Evolutionary conservation across 2,329 filamentous ascomycete genomes (phyloP).

Genomic region (Aciculosporium take): DNA sequence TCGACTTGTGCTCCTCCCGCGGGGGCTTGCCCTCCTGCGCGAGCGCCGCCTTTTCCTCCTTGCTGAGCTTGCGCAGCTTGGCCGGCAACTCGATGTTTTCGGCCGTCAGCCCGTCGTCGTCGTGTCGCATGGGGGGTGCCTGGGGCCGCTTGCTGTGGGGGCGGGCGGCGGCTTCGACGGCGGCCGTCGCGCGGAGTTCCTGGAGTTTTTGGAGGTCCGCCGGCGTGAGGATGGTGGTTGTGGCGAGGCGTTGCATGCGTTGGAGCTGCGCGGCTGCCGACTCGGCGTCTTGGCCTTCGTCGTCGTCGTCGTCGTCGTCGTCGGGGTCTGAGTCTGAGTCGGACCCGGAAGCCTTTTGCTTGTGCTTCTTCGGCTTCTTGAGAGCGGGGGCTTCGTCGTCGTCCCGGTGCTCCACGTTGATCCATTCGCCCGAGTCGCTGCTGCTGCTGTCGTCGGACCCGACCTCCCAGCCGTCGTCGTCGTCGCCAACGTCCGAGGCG

Average conservation of each 20-base stretch:
- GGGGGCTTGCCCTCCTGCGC: slow-evolving; percentile 71
- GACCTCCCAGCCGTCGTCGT: slow-evolving; percentile 47
- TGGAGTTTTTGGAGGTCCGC: slow-evolving; percentile 91
- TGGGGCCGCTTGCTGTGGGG: slow-evolving; percentile 32
- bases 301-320: background rate
- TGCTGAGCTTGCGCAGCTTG: slow-evolving; percentile 67
- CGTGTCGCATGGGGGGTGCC: slow-evolving; percentile 45
- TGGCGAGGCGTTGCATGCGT: slow-evolving; percentile 63
- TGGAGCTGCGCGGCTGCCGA: slow-evolving; percentile 30
- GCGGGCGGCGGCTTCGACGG: slow-evolving; percentile 51
- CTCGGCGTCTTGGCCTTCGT: slow-evolving; percentile 26
- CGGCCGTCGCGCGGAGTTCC: slow-evolving; percentile 64
- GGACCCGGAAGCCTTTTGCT: slow-evolving; percentile 11
- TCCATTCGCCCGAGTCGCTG: slow-evolving; percentile 75
- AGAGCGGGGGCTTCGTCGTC: slow-evolving; percentile 58
- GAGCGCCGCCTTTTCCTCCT: slow-evolving; percentile 75
- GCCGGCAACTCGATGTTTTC: slow-evolving; percentile 83
- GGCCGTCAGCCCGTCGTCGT: slow-evolving; percentile 79
- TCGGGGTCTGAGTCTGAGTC: slow-evolving; percentile 12
- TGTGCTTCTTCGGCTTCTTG: slow-evolving; percentile 25
- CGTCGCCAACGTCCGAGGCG: slow-evolving; percentile 39
- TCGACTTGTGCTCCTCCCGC: slow-evolving; percentile 69
- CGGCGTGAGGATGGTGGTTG: slow-evolving; percentile 83
- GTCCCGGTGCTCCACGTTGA: slow-evolving; percentile 65
- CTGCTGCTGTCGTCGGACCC: slow-evolving; percentile 40